These are phyloP conservation scores for Arctium lappa DNA, from an alignment of 129 eudicot genomes.

Conservation along the genomic window DNA sequence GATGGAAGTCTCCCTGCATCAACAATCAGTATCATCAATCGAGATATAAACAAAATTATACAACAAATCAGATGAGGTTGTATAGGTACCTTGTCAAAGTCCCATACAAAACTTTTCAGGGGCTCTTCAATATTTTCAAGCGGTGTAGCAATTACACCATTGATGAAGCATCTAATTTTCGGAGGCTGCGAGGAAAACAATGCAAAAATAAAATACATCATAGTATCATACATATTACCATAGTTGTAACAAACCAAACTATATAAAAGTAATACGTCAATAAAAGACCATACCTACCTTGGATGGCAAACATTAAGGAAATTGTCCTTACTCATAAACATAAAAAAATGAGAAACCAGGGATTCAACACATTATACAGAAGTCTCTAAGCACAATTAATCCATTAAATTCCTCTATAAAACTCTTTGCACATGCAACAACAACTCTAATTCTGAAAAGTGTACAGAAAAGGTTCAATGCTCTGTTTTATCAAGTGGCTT, in stretches of 20 bases:
- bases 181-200: slow-evolving; percentile 46
- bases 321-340: neutral
- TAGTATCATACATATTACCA: too few species aligned
- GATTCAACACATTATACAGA: neutral
- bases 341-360: neutral
- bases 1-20: slow-evolving; percentile 77
- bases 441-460: neutral
- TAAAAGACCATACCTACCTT: neutral
- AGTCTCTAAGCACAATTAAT: neutral
- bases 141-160: slow-evolving; percentile 47
- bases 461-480: neutral
- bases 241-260: neutral
- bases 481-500: too few species aligned
- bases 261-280: too few species aligned
- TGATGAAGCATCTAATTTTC: slow-evolving; percentile 58
- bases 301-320: neutral
- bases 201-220: neutral
- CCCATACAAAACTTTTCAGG: slow-evolving; percentile 66
- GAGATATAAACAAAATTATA: neutral
- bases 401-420: neutral
- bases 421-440: too few species aligned
- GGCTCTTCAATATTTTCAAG: slow-evolving; percentile 62
- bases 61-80: neutral
- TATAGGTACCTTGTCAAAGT: slow-evolving; percentile 56
- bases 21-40: neutral